Evolutionary conservation across 495 filamentous ascomycete species (phyloP), one percentile per base, ranked within the genome.

Genomic region (Penicillium verhagenii): DNA sequence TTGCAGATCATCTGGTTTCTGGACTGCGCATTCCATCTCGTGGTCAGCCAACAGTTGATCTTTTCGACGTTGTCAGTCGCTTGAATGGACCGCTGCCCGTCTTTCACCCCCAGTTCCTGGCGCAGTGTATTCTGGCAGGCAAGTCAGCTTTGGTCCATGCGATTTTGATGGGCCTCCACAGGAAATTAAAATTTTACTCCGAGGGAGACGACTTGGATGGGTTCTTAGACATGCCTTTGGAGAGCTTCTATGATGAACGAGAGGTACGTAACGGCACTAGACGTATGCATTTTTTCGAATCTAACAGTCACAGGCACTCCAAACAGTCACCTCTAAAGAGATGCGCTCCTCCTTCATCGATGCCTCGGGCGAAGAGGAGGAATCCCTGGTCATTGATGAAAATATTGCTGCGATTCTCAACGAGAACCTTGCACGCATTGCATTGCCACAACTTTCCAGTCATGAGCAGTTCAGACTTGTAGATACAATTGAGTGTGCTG

Each of bases 101-200:
- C 7, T 99, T 92, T 63, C 94, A 99, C 60, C 95, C 95, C 7
- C 91, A 96, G 61, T 91, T 96, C 57, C 68, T 99, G 7, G 86
- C 87, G 53, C 92, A 97, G 67, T 92, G 89, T 58, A 92, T 96
- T 23, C 78, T 96, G 6, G 78, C 86, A 18, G 93, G 92, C 3
- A 95, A 95, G 66, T 82, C 80, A 26, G 68, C 64, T 16, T 62
- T 92, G 8, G 92, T 93, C 18, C 87, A 93, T 61, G 78, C 77
- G 13, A 84, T 97, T 6, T 67, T 97, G 48, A 72, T 88, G 54
- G 83, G 79, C 23, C 74, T 99, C n/a, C 80, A 87, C 58, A 83
- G 86, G 55, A 88, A 84, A 44, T 73, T 99, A 20, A 92, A 90
- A 59, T 96, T 87, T 58, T 89, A 86, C 66, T 84, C 85, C 0